Evolutionary conservation across 768 basidiomycete genomes (phyloP).

Genomic region (Boletus rubropictus): DNA sequence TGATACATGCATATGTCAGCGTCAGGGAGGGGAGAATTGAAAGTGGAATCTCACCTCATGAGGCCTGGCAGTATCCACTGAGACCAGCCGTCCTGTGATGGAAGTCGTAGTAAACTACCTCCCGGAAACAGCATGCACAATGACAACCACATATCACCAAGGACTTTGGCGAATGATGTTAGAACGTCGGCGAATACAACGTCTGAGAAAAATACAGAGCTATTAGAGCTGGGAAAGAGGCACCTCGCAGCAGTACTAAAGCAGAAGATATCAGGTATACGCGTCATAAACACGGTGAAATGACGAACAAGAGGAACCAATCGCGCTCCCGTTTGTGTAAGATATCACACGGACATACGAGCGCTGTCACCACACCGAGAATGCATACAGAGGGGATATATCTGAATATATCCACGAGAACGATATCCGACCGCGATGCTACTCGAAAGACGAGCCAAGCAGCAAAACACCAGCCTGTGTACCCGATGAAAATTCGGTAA

Average conservation of each 20-base stretch:
- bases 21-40: background rate
- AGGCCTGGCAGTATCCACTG: conserved; percentile 77
- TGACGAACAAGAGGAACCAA: conserved; percentile 69
- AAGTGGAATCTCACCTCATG: conserved; percentile 62
- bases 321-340: conserved; percentile 68
- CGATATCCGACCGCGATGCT: conserved; percentile 50
- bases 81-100: conserved; percentile 55
- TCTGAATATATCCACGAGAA: conserved; percentile 67
- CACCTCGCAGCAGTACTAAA: conserved; percentile 71
- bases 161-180: conserved; percentile 94
- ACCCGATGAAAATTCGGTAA: conserved; percentile 63
- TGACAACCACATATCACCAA: conserved; percentile 92
- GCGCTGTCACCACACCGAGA: conserved; percentile 47
- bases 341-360: conserved; percentile 65
- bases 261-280: background rate
- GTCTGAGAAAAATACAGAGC: conserved; percentile 80
- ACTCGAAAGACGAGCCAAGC: conserved; percentile 69
- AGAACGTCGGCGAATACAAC: conserved; percentile 92
- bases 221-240: conserved; percentile 52
- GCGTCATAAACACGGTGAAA: background rate
- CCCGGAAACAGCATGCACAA: conserved; percentile 81
- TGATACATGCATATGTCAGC: conserved; percentile 11
- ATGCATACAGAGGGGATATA: conserved; percentile 68
- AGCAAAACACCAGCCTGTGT: conserved; percentile 51
- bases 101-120: conserved; percentile 63